Evolutionary conservation across 2,329 filamentous ascomycete genomes (phyloP), one percentile per base, ranked within the genome.

Genomic region (Diaporthe citriasiana): DNA sequence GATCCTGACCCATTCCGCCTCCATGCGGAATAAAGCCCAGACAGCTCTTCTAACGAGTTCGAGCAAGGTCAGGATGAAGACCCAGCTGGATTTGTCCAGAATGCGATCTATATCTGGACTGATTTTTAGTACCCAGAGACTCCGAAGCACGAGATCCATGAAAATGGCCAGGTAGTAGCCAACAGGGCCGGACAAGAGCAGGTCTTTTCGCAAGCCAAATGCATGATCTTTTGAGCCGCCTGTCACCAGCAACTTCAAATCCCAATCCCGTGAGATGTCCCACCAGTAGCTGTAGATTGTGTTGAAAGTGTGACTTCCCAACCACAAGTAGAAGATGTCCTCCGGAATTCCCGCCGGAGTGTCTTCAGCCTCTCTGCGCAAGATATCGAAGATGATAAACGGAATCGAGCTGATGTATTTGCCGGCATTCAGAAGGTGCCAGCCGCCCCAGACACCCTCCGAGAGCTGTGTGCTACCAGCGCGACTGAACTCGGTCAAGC

Each of bases 321-420:
- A 30, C 63, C 63, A 68, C 47, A 68, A 33, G 15, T 68, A 68
- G 30, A 68, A 68, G 2, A 68, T 68, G 8, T 68, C 63, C 15
- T 53, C 63, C 15, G 63, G 63, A 4, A 68, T 68, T 6, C 47
- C 63, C 2, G 63, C 63, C 15, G 63, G 63, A 1, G 63, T 68
- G 22, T 68, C 63, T 13, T 68, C 63, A 9, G 63, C 47, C 63
- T 68, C 63, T 9, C 63, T 27, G 33, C 63, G 63, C 47, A 68
- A 9, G 10, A 68, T 53, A 33, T 68, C 63, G 47, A 68, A 68
- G 22, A 68, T 53, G 33, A 68, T 68, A 33, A 68, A 68, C 3
- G 63, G 63, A 7, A 68, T 68, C 3, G 63, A 68, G 63, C 63
- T 68, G 63, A 68, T 68, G 63, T 68, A 68, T 40, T 68, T 68